Evolutionary conservation across 306 rosid genomes (phyloP), one percentile per base, ranked within the genome.

Genomic region (Vicia villosa): DNA sequence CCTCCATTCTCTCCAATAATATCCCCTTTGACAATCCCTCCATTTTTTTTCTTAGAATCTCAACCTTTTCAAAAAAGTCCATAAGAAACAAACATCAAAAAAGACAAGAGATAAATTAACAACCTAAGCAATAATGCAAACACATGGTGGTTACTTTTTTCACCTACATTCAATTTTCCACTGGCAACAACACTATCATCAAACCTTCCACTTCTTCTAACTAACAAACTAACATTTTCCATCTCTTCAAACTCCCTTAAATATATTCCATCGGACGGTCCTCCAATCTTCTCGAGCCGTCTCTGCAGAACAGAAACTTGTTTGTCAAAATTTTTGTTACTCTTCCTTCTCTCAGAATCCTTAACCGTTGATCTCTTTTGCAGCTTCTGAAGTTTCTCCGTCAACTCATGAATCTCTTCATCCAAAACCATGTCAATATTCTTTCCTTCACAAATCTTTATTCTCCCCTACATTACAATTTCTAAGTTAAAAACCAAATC

Each of bases 21-120:
- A 83, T 77, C 47, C 97, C 98, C 67, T 84, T 84, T 32, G 98
- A 94, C 74, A 90, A 73, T 57, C 86, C 92, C 64, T 94, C 97
- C 98, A 94, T 88, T 81, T 87, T 94, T 74, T 89, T 88, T 72
- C 85, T 88, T 74, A 94, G 68, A 67, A 90, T 84, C 70, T 94
- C 98, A 72, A 88, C 97, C 96, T 94, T 69, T 56, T 49, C 30
- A 68, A 32, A 28, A 20, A 69, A 70, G 36, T 26, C 19, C 38
- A 52, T 71, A 2, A 80, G 62, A 80, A 38, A 45, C 10, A 16
- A 54, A 37, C 68, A 51, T 41, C 62, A 45, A 71, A 69, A 50
- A 37, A 64, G 13, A 40, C 17, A 57, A n/a, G 15, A n/a, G 10
- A 15, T 7, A 1, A 10, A 45, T 1, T 46, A 8, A 19, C n/a